Conservation (phyloP, 2,329 filamentous ascomycete species). For the Elsinoe ampelina region DNA sequence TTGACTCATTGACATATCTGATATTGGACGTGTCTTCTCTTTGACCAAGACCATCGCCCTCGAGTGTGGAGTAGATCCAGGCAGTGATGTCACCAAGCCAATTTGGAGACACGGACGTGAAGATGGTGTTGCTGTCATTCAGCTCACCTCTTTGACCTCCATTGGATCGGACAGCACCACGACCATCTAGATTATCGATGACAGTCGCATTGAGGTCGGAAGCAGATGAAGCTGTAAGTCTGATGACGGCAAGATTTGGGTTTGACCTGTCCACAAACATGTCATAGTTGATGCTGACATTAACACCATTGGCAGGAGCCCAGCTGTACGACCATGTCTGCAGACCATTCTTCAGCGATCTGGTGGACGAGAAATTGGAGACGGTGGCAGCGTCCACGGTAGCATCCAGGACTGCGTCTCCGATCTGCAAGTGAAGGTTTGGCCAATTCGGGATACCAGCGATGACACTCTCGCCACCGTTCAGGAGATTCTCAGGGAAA, state of each 20-base stretch:
- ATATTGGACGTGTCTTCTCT: conserved; percentile 38
- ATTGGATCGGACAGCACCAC: conserved; percentile 55
- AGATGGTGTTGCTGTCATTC: conserved; percentile 45
- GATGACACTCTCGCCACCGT: conserved; percentile 62
- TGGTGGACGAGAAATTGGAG: conserved; percentile 49
- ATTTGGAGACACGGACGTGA: conserved; percentile 53
- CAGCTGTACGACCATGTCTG: conserved; percentile 58
- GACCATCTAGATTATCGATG: conserved; percentile 59
- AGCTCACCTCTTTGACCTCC: conserved; percentile 49
- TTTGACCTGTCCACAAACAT: conserved; percentile 56
- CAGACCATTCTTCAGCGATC: conserved; percentile 55
- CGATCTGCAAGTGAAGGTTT: conserved; percentile 49
- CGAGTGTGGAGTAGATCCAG: conserved; percentile 46
- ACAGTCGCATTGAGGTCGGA: conserved; percentile 47
- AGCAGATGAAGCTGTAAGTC: conserved; percentile 49
- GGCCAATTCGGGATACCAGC: conserved; percentile 62
- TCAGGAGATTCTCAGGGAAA: conserved; percentile 59
- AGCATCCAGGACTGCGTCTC: conserved; percentile 49
- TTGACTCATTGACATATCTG: conserved; percentile 50
- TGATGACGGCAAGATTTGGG: conserved; percentile 53
- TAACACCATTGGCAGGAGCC: conserved; percentile 43
- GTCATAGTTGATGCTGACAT: conserved; percentile 54
- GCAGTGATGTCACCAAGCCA: conserved; percentile 56
- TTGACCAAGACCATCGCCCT: conserved; percentile 35
- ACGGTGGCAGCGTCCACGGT: conserved; percentile 51